Percentiles rank a stretch among this genome's conserved stretches.
These are phyloP conservation scores for Talaromyces sp. DNA, from an alignment of 2,329 filamentous ascomycete species.

Conservation along the genomic window DNA sequence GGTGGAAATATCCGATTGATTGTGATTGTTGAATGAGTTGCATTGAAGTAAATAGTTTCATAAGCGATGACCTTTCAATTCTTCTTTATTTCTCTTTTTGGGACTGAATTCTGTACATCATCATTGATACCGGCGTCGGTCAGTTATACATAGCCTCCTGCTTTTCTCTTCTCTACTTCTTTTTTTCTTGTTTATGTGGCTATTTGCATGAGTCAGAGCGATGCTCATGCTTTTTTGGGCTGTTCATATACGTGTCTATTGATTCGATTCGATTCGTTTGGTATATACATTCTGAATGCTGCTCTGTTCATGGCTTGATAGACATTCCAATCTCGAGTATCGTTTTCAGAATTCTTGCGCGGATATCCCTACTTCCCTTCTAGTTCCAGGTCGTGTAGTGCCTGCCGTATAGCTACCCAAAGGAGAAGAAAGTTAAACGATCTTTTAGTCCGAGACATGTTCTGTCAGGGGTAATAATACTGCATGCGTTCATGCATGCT, in stretches of 20 bases:
- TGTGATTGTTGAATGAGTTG: not conserved
- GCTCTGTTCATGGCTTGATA: not conserved
- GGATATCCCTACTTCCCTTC: not conserved
- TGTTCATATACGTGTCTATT: not conserved
- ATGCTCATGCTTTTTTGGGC: not conserved
- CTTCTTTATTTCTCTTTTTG: not conserved
- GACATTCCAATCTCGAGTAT: not conserved
- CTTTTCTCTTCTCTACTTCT: not conserved
- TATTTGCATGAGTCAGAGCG: not conserved
- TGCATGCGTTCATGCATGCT: not conserved
- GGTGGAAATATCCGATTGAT: slow-evolving; percentile 19
- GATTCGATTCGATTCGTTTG: not conserved
- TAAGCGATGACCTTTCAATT: not conserved
- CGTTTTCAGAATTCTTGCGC: not conserved
- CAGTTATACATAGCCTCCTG: not conserved
- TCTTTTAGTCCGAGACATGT: not conserved
- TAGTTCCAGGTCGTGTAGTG: not conserved
- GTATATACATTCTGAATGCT: not conserved
- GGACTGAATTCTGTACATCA: not conserved
- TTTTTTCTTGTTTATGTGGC: not conserved
- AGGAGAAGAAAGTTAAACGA: not conserved
- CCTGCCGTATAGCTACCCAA: not conserved
- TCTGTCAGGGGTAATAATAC: not conserved
- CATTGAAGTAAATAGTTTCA: slow-evolving; percentile 4
- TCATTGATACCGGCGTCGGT: not conserved